Conservation (phyloP, 805 yeast genomes). For the Cyberlindnera galapagoensis region DNA sequence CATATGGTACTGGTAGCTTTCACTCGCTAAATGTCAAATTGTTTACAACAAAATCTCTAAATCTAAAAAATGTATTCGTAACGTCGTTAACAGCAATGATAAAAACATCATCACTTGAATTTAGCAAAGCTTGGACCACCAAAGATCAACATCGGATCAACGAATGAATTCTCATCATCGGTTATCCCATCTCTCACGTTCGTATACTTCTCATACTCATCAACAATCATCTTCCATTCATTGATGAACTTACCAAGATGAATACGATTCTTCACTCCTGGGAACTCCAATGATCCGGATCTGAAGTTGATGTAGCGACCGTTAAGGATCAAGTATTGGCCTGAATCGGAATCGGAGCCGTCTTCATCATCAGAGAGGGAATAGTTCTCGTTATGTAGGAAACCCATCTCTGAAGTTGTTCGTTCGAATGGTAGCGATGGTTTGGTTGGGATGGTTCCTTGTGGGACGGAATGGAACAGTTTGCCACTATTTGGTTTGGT, state of each 20-base stretch:
- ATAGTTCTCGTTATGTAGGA: constrained; percentile 3
- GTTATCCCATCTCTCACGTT: constrained; percentile 21
- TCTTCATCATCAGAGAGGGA: constrained; percentile 10
- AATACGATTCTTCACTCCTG: constrained; percentile 19
- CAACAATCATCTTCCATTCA: constrained; percentile 44
- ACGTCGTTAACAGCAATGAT: too few relatives aligned
- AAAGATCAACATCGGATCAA: constrained; percentile 12
- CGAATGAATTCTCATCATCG: constrained; percentile 8
- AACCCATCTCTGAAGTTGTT: constrained; percentile 1
- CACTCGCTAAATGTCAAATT: too few relatives aligned
- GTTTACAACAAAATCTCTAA: too few relatives aligned
- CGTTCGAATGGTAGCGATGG: constrained; percentile 16
- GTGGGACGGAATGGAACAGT: constrained; percentile 2
- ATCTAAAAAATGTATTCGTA: too few relatives aligned
- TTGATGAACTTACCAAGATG: constrained; percentile 41
- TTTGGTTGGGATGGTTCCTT: constrained; percentile 1
- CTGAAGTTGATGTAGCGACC: constrained; percentile 1
- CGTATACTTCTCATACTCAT: constrained; percentile 38
- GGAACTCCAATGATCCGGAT: constrained; percentile 1
- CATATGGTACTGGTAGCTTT: too few relatives aligned
- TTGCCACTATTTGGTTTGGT: constrained; percentile 21
- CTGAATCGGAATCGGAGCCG: constrained; percentile 14
- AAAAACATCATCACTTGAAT: constrained; percentile 1
- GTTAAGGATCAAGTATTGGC: constrained; percentile 9
- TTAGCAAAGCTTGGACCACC: constrained; percentile 1